Conservation (phyloP, 2,329 filamentous ascomycete genomes). For the Phaeoacremonium minimum region DNA sequence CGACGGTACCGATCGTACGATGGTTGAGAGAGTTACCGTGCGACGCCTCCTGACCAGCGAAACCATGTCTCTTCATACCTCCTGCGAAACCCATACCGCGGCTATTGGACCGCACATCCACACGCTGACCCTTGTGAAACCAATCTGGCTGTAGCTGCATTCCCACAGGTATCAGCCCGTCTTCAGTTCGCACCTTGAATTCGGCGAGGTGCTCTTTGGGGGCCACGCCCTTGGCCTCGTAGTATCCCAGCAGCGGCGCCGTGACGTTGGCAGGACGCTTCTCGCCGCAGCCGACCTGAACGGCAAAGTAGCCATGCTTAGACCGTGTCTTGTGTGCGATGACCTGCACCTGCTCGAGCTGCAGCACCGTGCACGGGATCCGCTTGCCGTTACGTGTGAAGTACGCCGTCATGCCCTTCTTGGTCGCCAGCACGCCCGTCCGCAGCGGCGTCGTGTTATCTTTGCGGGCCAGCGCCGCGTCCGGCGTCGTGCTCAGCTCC, state of each 20-base stretch:
- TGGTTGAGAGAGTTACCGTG: constrained; percentile 97
- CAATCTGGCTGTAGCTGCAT: constrained; percentile 76
- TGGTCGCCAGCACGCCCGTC: constrained; percentile 78
- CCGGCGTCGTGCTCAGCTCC: constrained; percentile 50
- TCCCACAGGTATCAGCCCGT: constrained; percentile 73
- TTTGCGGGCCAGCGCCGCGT: constrained; percentile 55
- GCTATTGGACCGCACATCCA: constrained; percentile 76
- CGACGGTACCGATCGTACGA: constrained; percentile 84
- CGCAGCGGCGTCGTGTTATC: constrained; percentile 60
- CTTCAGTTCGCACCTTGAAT: constrained; percentile 74
- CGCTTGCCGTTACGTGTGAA: constrained; percentile 77
- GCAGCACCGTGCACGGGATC: constrained; percentile 84
- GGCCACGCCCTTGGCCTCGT: constrained; percentile 72
- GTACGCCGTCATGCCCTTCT: constrained; percentile 94
- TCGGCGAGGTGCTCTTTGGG: constrained; percentile 83
- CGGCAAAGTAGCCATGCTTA: constrained; percentile 86
- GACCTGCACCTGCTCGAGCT: constrained; percentile 89
- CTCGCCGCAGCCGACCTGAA: constrained; percentile 79
- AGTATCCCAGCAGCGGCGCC: constrained; percentile 84
- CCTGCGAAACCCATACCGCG: constrained; percentile 92
- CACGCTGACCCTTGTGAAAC: constrained; percentile 86
- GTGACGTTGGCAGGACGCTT: constrained; percentile 72
- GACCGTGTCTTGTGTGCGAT: constrained; percentile 78
- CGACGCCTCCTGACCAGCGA: constrained; percentile 79
- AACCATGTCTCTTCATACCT: constrained; percentile 96